Percentiles rank a stretch among this genome's conserved stretches.
phyloP scores from a whole-genome alignment of 2,329 filamentous ascomycete genomes.

The Sphaerostilbella broomeana region DNA sequence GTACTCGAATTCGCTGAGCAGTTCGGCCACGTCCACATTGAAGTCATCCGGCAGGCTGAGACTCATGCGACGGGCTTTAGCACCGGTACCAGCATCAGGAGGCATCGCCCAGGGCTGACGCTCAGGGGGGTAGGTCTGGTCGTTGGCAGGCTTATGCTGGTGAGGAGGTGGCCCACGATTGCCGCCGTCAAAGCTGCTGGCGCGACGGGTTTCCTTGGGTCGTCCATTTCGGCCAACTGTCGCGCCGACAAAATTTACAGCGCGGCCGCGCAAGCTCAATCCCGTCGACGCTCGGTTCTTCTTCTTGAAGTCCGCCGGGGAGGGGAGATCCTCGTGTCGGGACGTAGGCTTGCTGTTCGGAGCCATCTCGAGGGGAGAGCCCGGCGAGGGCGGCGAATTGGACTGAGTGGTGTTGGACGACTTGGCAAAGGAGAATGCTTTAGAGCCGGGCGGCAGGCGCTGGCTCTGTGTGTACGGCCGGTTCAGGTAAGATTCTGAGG shows the following conservation, averaged over 20 bases:
- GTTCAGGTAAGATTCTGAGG: conserved; percentile 21
- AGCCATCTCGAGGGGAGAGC: conserved; percentile 38
- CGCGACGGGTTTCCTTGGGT: conserved; percentile 26
- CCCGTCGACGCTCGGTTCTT: conserved; percentile 48
- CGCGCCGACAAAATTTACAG: conserved; percentile 40
- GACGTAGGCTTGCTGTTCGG: conserved; percentile 20
- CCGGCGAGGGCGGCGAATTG: conserved; percentile 45
- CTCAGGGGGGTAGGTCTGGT: conserved; percentile 31
- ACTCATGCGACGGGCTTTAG: conserved; percentile 74
- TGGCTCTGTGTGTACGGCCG: conserved; percentile 23
- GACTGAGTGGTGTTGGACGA: conserved; percentile 42
- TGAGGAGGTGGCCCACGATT: conserved; percentile 22
- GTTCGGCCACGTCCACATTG: conserved; percentile 61
- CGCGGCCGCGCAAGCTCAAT: conserved; percentile 40
- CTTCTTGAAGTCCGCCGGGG: conserved; percentile 39
- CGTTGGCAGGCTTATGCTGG: conserved; percentile 15
- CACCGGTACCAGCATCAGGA: conserved; percentile 63
- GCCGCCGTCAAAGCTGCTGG: conserved; percentile 44
- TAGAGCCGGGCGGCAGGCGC: conserved; percentile 21
- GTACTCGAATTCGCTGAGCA: conserved; percentile 64
- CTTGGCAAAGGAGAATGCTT: conserved; percentile 41
- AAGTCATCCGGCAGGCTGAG: conserved; percentile 68
- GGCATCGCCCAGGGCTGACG: conserved; percentile 52
- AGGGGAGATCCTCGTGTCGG: conserved; percentile 31
- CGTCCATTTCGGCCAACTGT: conserved; percentile 21